Evolutionary conservation across 2,329 filamentous ascomycete species (phyloP).

Genomic region (Penicillium fuscoglaucum): DNA sequence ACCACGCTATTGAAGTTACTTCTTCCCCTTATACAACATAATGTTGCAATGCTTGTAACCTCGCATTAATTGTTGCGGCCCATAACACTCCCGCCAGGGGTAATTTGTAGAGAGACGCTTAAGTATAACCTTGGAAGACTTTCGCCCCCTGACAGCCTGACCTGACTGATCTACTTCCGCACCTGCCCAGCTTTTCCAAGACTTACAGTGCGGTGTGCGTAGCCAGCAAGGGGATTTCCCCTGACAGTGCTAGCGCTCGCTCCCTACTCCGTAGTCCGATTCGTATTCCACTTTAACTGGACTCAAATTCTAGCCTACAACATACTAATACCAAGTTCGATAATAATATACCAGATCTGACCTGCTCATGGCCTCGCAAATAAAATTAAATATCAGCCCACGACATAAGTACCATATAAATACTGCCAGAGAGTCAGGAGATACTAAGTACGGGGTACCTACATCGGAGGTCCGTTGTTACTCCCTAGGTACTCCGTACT

Average conservation of each 20-base stretch:
- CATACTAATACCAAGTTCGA: neutral
- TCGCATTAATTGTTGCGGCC: neutral
- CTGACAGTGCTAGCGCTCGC: neutral
- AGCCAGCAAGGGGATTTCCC: conserved; percentile 9
- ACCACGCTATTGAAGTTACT: conserved; percentile 10
- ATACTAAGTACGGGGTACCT: neutral
- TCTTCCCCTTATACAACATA: neutral
- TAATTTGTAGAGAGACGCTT: neutral
- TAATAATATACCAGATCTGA: neutral
- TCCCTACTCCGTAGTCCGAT: neutral
- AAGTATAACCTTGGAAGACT: neutral
- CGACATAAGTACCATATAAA: neutral
- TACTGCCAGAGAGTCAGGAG: neutral
- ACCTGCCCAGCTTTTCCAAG: conserved; percentile 5
- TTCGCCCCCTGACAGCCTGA: conserved; percentile 1
- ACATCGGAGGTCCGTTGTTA: neutral
- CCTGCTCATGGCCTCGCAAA: neutral
- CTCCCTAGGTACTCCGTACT: neutral
- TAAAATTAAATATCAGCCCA: conserved; percentile 1
- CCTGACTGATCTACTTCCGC: neutral
- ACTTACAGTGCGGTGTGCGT: neutral
- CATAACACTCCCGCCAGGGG: neutral
- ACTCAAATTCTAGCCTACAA: neutral
- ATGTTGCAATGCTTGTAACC: neutral
- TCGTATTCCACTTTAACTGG: neutral